Evolutionary conservation across 1,284 basidiomycete genomes (phyloP).

Genomic region (Laetiporus sulphureus): DNA sequence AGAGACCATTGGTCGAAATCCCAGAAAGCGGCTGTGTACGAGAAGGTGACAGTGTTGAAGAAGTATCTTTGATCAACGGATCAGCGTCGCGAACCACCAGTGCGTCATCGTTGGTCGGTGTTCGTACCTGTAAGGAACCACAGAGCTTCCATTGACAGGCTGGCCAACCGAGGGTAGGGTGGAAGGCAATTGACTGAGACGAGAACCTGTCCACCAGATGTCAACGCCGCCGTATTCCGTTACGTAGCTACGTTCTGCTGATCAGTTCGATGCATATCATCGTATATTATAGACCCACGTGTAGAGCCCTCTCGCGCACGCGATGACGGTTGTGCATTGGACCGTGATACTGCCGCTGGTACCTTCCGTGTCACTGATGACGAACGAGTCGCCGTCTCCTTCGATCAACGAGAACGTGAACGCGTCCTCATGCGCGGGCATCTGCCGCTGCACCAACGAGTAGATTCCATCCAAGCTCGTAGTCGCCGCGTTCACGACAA

Average conservation of each 20-base stretch:
- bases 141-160: constrained; percentile 25
- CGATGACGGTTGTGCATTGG: constrained; percentile 23
- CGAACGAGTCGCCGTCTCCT: constrained; percentile 21
- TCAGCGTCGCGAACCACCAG: no score
- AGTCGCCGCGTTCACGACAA: constrained; percentile 5
- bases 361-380: constrained; percentile 18
- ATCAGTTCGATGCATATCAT: background rate
- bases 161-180: constrained; percentile 26
- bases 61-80: constrained; percentile 26
- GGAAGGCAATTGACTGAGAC: constrained; percentile 26
- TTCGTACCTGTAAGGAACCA: constrained; percentile 34
- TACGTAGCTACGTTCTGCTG: constrained; percentile 25
- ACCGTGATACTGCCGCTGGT: constrained; percentile 17
- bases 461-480: constrained; percentile 19
- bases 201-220: constrained; percentile 39
- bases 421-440: constrained; percentile 20
- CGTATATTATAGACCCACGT: constrained; percentile 14
- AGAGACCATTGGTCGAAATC: constrained; percentile 34
- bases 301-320: constrained; percentile 25
- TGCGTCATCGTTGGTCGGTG: no score
- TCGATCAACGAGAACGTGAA: constrained; percentile 22
- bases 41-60: constrained; percentile 40
- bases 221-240: constrained; percentile 32
- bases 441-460: constrained; percentile 21
- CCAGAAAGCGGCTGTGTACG: constrained; percentile 37